Base-by-base conservation (phyloP, 441 rosid genomes). In the Macaranga tanarius region DNA sequence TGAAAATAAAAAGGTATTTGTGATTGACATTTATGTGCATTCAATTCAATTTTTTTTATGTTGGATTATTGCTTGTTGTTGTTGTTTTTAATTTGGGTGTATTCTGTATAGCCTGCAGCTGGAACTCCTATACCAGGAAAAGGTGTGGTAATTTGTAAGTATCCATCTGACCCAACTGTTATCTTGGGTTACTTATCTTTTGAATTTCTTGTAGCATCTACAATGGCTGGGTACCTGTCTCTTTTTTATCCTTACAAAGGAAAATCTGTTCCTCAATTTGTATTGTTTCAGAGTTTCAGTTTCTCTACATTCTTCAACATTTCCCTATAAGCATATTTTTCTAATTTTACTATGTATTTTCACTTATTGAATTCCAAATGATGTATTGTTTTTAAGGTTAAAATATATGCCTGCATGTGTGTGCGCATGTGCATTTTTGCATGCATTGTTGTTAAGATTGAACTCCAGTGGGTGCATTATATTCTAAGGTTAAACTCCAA, bases 211-310 rank as follows among this genome's bases (percentile, higher is more conserved):
- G 28, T 85, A 4, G 83, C 87, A 22, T 79, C 90, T 42, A 64
- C 93, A 8, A 70, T 71, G 2, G 91, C 85, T 1, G 99, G 98
- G 0, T 88, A 84, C 76, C 25, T 77, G 38, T 85, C 98, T 63
- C 86, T 93, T 67, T 90, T 95, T 83, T 84, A 91, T 69, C 90
- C 97, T 52, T 95, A 95, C 87, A 87, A 85, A 78, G 98, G 98
- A 25, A 95, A 81, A 79, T 74, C 92, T 68, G 84, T 95, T 70
- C 97, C 99, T 0, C 83, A 84, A 47, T 88, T 93, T 67, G 91
- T 81, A 68, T 63, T 91, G 65, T 95, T 88, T 76, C 80, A 60
- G 66, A 91, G 88, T 82, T 82, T 89, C 67, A 81, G 79, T 77
- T 95, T 93, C 84, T 52, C 77, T 22, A 84, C 84, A 0, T 95